Base-by-base conservation (phyloP, 768 basidiomycete genomes). In the Pulveroboletus sp. region DNA sequence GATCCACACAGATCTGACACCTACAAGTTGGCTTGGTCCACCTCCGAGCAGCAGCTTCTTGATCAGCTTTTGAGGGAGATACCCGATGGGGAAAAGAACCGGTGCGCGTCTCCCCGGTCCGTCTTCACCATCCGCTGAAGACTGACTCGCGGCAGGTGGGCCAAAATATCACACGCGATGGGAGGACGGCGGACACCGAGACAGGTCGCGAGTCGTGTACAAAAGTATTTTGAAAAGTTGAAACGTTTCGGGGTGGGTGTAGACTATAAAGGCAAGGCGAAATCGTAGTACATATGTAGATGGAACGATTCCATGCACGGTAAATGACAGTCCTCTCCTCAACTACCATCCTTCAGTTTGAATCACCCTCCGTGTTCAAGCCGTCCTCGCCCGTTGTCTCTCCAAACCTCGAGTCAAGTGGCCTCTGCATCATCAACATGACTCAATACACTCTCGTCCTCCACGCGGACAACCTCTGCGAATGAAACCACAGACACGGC, bases 171-270 rank as follows among this genome's bases (percentile, higher is more conserved):
- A 13, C 71, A 76, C 45, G 89, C 86, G 30, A 92, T 92, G 89
- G 73, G 80, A 41, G 89, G 89, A 1, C 73, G 73, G 37, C 70
- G 89, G 49, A 90, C 89, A 4, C 82, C 89, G 5, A 71, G 88
- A 52, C 89, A 92, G 71, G 89, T 92, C n/a, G 88, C 88, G 31
- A 89, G 86, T 70, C 78, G 88, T 16, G 89, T 92, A 46, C 89
- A 92, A 59, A 92, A 92, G 68, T 91, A 90, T 67, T 85, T 89
- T 64, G 86, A 86, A 63, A 91, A 90, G 72, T 65, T 91, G 65
- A 88, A 83, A 69, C 77, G 78, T 55, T 89, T 82, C 64, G 87
- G 88, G 30, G 59, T 85, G 43, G 77, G 74, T 23, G 63, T 76
- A 29, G 68, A 69, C 29, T 49, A 46, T 44, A 64, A 56, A 47